Conservation (phyloP, 768 basidiomycete species). For the Agaricus blazei region DNA sequence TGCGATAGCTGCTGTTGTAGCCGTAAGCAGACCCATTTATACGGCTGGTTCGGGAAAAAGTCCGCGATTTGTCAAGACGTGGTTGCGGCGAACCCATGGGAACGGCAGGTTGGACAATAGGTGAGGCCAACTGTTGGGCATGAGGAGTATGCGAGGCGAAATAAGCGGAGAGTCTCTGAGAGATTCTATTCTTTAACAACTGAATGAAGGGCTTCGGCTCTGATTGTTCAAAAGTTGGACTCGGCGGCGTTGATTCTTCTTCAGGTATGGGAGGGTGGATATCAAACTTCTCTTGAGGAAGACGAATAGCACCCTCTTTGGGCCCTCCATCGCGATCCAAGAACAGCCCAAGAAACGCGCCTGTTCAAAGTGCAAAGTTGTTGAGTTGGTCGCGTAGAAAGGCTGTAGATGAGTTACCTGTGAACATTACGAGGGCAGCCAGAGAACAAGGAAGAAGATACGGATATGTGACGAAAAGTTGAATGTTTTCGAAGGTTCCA, state of each 20-base stretch:
- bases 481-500: slow-evolving; percentile 54
- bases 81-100: slow-evolving; percentile 37
- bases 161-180: slow-evolving; percentile 53
- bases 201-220: slow-evolving; percentile 34
- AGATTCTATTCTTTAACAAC: slow-evolving; percentile 43
- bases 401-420: slow-evolving; percentile 37
- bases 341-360: slow-evolving; percentile 85
- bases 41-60: slow-evolving; percentile 53
- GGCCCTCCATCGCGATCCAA: slow-evolving; percentile 90
- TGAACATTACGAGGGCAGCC: slow-evolving; percentile 71
- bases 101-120: slow-evolving; percentile 36
- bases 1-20: slow-evolving; percentile 55
- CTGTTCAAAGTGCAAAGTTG: slow-evolving; percentile 29
- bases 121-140: slow-evolving; percentile 21
- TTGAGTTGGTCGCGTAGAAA: not conserved
- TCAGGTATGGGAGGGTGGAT: slow-evolving; percentile 56
- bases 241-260: slow-evolving; percentile 47
- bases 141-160: slow-evolving; percentile 50
- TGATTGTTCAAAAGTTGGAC: slow-evolving; percentile 40
- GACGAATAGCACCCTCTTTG: slow-evolving; percentile 76
- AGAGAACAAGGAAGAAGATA: slow-evolving; percentile 86
- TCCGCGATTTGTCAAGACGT: slow-evolving; percentile 38
- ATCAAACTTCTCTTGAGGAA: slow-evolving; percentile 70
- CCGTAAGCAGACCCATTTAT: slow-evolving; percentile 79
- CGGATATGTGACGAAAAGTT: slow-evolving; percentile 75